These are phyloP conservation scores for Coniochaeta sp. DNA, from an alignment of 2,329 filamentous ascomycete species.

Conservation along the genomic window DNA sequence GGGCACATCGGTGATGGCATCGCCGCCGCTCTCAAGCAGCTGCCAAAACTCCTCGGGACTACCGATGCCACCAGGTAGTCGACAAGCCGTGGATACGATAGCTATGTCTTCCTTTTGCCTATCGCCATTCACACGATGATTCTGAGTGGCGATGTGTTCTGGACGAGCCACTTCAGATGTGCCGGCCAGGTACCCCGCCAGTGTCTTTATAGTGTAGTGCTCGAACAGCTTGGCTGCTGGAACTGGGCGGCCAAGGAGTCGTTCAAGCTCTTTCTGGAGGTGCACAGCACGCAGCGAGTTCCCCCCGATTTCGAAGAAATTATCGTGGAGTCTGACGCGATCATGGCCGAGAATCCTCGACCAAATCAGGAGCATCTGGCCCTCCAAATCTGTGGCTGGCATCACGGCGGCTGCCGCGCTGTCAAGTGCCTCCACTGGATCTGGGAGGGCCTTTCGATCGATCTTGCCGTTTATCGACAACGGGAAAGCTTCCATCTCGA, in stretches of 20 bases:
- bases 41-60: constrained; percentile 26
- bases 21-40: constrained; percentile 19
- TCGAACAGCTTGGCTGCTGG: constrained; percentile 18
- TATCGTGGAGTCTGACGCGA: constrained; percentile 16
- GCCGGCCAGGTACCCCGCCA: constrained; percentile 15
- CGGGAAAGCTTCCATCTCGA: constrained; percentile 17
- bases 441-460: constrained; percentile 19
- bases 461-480: constrained; percentile 18
- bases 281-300: constrained; percentile 19
- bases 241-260: constrained; percentile 12
- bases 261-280: constrained; percentile 19
- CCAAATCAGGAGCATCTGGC: constrained; percentile 17
- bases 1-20: constrained; percentile 20
- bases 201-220: constrained; percentile 19
- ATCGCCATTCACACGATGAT: neutral
- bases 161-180: too few species aligned
- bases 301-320: constrained; percentile 22
- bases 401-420: constrained; percentile 2
- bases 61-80: constrained; percentile 23
- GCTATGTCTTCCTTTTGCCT: constrained; percentile 16
- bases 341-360: constrained; percentile 17
- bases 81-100: constrained; percentile 24
- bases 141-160: neutral
- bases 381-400: constrained; percentile 12
- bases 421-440: constrained; percentile 10